A percentile compares a stretch with the other conserved stretches of the same genome.
Conservation (phyloP, 805 yeast genomes). For the Candida lessepsii region DNA sequence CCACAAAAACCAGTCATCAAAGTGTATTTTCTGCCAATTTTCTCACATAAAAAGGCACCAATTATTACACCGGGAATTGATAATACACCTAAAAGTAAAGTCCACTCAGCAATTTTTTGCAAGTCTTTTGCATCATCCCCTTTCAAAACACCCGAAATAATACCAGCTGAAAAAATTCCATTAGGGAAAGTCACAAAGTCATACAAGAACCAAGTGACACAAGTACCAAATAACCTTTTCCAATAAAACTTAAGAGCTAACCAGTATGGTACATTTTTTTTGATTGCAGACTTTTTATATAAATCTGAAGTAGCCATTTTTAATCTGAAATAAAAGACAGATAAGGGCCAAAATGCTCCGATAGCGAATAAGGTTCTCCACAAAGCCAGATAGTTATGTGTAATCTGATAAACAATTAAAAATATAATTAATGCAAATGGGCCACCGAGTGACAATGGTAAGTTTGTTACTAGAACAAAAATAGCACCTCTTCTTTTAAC, state of each 20-base stretch:
- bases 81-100: slow-evolving; percentile 58
- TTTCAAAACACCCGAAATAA: slow-evolving; percentile 51
- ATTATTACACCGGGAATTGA: slow-evolving; percentile 71
- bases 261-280: slow-evolving; percentile 49
- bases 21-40: slow-evolving; percentile 69
- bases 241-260: slow-evolving; percentile 66
- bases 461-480: slow-evolving; percentile 65
- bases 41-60: slow-evolving; percentile 66
- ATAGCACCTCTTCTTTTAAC: slow-evolving; percentile 62
- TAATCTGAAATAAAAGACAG: slow-evolving; percentile 69
- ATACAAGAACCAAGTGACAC: slow-evolving; percentile 76
- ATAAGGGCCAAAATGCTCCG: slow-evolving; percentile 66
- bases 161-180: slow-evolving; percentile 63
- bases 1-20: slow-evolving; percentile 71
- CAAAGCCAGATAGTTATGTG: slow-evolving; percentile 48
- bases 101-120: slow-evolving; percentile 70
- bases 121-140: slow-evolving; percentile 34
- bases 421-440: slow-evolving; percentile 72
- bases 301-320: slow-evolving; percentile 66
- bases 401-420: slow-evolving; percentile 63
- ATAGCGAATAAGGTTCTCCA: slow-evolving; percentile 73
- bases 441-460: slow-evolving; percentile 74
- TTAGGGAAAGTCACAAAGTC: slow-evolving; percentile 82
- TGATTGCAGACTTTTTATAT: slow-evolving; percentile 64
- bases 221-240: slow-evolving; percentile 65